These are phyloP conservation scores for Monilinia vaccinii-corymbosi DNA, from an alignment of 2,329 filamentous ascomycete species.

Conservation along the genomic window DNA sequence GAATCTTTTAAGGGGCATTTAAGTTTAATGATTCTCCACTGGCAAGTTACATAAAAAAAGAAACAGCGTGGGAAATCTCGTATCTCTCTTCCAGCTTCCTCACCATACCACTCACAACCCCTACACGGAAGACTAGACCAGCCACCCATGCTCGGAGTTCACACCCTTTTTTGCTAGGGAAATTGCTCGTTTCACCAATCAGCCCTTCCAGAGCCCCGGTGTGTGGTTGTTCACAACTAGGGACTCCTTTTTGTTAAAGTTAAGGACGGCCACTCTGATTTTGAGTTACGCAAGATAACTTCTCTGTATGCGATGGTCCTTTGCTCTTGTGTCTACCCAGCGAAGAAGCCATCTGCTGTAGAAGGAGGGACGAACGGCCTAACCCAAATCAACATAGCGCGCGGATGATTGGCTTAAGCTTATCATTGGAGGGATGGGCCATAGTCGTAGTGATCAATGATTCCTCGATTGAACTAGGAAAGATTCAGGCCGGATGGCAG, in stretches of 20 bases:
- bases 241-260: neutral
- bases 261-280: neutral
- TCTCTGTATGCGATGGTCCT: neutral
- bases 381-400: neutral
- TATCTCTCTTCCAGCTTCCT: neutral
- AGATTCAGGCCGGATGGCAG: neutral
- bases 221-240: neutral
- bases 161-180: neutral
- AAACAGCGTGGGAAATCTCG: conserved; percentile 5
- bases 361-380: neutral
- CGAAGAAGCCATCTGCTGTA: neutral
- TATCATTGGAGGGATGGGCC: neutral
- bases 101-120: neutral
- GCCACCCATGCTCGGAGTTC: neutral
- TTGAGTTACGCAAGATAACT: neutral
- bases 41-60: too few relatives aligned
- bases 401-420: neutral
- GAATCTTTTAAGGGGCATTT: neutral
- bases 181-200: neutral
- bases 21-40: too few relatives aligned
- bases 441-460: neutral
- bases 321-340: neutral
- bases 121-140: neutral
- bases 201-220: conserved; percentile 1
- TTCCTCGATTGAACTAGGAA: neutral